Conservation (phyloP, 805 yeast species). For the Ogataea naganishii region DNA sequence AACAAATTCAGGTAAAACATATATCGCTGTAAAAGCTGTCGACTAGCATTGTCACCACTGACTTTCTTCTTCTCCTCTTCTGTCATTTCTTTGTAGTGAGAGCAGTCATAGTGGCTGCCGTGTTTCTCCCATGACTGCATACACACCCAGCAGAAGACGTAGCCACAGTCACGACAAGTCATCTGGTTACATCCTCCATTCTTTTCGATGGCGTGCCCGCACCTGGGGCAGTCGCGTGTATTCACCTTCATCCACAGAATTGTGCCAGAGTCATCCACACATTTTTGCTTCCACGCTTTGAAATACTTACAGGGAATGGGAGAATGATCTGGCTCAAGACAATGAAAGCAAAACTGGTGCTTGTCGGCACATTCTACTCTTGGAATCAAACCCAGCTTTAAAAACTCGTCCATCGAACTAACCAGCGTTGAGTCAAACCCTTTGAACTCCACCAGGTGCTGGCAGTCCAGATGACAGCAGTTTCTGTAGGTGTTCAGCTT, state of each 20-base stretch:
- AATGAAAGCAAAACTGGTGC: constrained; percentile 72
- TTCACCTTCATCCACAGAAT: constrained; percentile 78
- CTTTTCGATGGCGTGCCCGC: constrained; percentile 74
- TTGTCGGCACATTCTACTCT: constrained; percentile 58
- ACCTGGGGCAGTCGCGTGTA: constrained; percentile 82
- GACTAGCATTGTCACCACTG: constrained; percentile 28
- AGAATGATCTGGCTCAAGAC: constrained; percentile 67
- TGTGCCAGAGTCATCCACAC: constrained; percentile 83
- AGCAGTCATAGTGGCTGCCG: constrained; percentile 58
- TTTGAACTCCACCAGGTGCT: constrained; percentile 35
- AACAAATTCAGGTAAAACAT: constrained; percentile 69
- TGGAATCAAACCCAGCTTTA: constrained; percentile 35
- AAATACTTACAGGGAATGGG: constrained; percentile 78
- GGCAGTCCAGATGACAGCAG: constrained; percentile 86
- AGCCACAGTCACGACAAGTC: constrained; percentile 70
- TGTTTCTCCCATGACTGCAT: constrained; percentile 67
- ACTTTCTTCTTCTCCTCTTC: constrained; percentile 40
- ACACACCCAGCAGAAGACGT: constrained; percentile 94
- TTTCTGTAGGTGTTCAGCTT: constrained; percentile 43
- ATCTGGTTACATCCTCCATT: constrained; percentile 98
- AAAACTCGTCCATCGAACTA: constrained; percentile 17
- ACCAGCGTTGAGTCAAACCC: constrained; percentile 24
- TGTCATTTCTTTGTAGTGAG: constrained; percentile 9
- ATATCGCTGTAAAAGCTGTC: constrained; percentile 51
- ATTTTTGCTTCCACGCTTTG: constrained; percentile 64